Base-by-base conservation (phyloP, 1,284 basidiomycete genomes). In the Mycena citricolor region DNA sequence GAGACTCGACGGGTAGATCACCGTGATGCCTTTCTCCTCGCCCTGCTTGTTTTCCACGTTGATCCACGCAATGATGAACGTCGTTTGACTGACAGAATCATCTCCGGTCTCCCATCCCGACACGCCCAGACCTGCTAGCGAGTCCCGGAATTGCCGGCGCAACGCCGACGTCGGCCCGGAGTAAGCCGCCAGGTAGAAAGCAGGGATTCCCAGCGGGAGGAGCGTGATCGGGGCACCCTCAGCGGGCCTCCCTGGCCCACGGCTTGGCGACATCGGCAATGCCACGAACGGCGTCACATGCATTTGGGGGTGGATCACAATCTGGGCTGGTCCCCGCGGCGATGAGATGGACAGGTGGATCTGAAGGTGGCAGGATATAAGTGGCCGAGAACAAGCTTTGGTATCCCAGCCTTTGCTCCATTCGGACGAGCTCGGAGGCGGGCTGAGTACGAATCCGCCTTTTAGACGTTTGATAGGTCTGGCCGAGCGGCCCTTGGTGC, bases 41-140 rank as follows among this genome's bases (percentile, higher is more conserved):
- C 84, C 85, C 51, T 82, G 82, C 47, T 76, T 81, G 55, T 86
- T 87, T 61, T 86, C 78, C 10, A 89, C 79, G 16, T 70, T 73
- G 26, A 89, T 71, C 81, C 83, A 88, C 2, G 74, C 83, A 44
- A 89, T 78, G 39, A 86, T 62, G 40, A 52, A 52, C 20, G 29
- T 52, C 8, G 51, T 52, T 21, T 48, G 39, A 16, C 46, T 34
- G 10, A 45, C 25, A 16, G 40, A 21, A 8, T 55, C 32, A n/a
- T 49, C 46, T 29, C 37, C 26, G 11, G 39, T 43, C 14, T 51
- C 35, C 77, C 79, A 81, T 28, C 71, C 61, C 10, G 74, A 73
- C 0, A 68, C 74, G 20, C 84, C 85, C 11, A 81, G 65, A 1
- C 84, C 85, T 10, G 64, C 49, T 1, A 88, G 69, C 5, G 78